These are phyloP conservation scores for Vaccinium darrowii DNA, from an alignment of 148 eudicot genomes.

Conservation along the genomic window DNA sequence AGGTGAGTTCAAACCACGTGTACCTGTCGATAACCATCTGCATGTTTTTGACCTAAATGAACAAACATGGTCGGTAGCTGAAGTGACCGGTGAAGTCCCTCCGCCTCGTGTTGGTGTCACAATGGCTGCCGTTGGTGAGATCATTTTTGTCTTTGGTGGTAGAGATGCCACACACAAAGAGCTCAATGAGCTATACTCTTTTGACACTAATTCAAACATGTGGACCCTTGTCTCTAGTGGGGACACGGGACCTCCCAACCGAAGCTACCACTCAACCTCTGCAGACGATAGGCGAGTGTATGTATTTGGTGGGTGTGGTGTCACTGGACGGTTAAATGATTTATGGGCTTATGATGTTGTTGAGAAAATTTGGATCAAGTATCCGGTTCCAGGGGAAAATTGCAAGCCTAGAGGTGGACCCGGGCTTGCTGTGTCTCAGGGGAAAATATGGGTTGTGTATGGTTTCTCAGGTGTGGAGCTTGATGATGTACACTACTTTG, in stretches of 20 bases:
- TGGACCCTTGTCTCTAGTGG: constrained; percentile 69
- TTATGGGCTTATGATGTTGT: constrained; percentile 76
- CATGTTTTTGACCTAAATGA: constrained; percentile 65
- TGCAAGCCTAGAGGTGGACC: constrained; percentile 92
- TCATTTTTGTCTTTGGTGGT: constrained; percentile 87
- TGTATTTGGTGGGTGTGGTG: constrained; percentile 86
- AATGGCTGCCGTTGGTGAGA: constrained; percentile 66
- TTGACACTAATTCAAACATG: constrained; percentile 58
- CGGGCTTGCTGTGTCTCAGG: constrained; percentile 53
- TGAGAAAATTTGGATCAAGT: constrained; percentile 57
- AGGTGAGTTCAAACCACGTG: constrained; percentile 90
- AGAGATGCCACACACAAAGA: constrained; percentile 80
- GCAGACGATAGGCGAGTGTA: constrained; percentile 59
- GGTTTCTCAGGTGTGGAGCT: constrained; percentile 78
- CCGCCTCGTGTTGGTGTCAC: constrained; percentile 94
- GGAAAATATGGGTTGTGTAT: constrained; percentile 90
- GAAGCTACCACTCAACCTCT: constrained; percentile 87
- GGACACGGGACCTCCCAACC: constrained; percentile 59
- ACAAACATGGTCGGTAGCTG: constrained; percentile 69
- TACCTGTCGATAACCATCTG: constrained; percentile 83
- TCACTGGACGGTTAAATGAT: constrained; percentile 70
- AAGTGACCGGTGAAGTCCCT: constrained; percentile 69
- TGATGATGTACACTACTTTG: constrained; percentile 79
- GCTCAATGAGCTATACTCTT: constrained; percentile 82
- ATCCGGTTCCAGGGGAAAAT: constrained; percentile 59